Evolutionary conservation across 2,329 filamentous ascomycete genomes (phyloP).

Genomic region (Pseudogymnoascus sp.): DNA sequence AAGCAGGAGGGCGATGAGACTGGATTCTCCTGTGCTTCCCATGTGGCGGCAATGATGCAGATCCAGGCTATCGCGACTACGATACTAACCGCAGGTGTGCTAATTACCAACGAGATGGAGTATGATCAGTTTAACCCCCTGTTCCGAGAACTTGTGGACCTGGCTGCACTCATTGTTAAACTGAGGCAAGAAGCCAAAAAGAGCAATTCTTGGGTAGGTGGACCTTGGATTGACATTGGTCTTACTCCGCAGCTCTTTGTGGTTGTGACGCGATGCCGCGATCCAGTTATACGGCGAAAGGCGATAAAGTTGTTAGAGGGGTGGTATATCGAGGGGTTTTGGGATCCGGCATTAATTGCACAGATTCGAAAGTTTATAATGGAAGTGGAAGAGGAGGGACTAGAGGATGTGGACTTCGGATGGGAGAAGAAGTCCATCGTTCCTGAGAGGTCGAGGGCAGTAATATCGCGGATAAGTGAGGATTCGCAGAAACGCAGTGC

Average conservation of each 20-base stretch:
- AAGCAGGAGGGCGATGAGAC: constrained; percentile 6
- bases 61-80: constrained; percentile 15
- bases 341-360: constrained; percentile 12
- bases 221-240: constrained; percentile 18
- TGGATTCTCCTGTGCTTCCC: constrained; percentile 10
- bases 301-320: constrained; percentile 16
- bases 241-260: constrained; percentile 18
- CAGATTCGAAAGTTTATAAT: constrained; percentile 18
- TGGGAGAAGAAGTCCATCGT: background rate
- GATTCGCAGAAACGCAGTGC: background rate
- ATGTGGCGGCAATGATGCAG: constrained; percentile 14
- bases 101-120: constrained; percentile 17
- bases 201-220: constrained; percentile 13
- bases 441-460: constrained; percentile 4
- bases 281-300: constrained; percentile 17
- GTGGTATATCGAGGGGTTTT: constrained; percentile 18
- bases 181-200: constrained; percentile 10
- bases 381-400: constrained; percentile 20
- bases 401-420: constrained; percentile 9
- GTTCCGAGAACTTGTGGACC: constrained; percentile 14
- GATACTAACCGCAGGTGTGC: constrained; percentile 13
- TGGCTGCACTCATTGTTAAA: constrained; percentile 13
- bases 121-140: constrained; percentile 16
- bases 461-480: constrained; percentile 8
- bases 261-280: constrained; percentile 17